These are phyloP conservation scores for Didymellaceae sp. DNA, from an alignment of 2,329 filamentous ascomycete genomes.

Conservation along the genomic window DNA sequence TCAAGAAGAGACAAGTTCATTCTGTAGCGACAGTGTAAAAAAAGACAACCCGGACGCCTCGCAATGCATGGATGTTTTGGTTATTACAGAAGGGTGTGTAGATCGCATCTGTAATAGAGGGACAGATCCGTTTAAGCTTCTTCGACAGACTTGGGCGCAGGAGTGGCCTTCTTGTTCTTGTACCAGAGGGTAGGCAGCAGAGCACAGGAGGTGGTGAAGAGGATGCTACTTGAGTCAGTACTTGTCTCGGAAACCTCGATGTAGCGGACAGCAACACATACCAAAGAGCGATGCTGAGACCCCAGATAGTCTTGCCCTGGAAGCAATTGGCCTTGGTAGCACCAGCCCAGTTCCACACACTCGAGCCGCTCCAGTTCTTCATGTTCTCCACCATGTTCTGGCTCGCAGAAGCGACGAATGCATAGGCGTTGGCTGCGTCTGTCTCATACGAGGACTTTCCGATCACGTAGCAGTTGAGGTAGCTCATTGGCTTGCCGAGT, in stretches of 20 bases:
- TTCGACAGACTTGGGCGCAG: constrained; percentile 45
- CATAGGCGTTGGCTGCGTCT: constrained; percentile 57
- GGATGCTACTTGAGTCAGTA: constrained; percentile 44
- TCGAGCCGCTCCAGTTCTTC: constrained; percentile 55
- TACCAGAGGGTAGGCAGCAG: constrained; percentile 57
- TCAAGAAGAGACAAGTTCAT: background rate
- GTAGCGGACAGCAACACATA: constrained; percentile 44
- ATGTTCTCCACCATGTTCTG: constrained; percentile 61
- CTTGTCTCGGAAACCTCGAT: too few relatives aligned
- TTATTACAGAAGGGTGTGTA: too few relatives aligned
- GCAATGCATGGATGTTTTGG: constrained; percentile 29
- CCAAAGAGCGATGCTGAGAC: constrained; percentile 79
- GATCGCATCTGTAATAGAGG: background rate
- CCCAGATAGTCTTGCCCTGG: constrained; percentile 88
- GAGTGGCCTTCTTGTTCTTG: constrained; percentile 56
- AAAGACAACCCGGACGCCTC: constrained; percentile 26
- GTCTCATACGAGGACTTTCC: constrained; percentile 54
- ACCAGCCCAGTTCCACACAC: constrained; percentile 63
- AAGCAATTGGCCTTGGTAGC: constrained; percentile 72
- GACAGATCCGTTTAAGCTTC: constrained; percentile 27
- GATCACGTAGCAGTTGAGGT: constrained; percentile 72
- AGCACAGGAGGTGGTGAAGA: constrained; percentile 54
- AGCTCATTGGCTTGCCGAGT: constrained; percentile 80
- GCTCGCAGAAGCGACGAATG: constrained; percentile 60
- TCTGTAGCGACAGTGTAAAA: constrained; percentile 19